Base-by-base conservation (phyloP, 2,329 filamentous ascomycete species). In the Sporothrix brasiliensis region DNA sequence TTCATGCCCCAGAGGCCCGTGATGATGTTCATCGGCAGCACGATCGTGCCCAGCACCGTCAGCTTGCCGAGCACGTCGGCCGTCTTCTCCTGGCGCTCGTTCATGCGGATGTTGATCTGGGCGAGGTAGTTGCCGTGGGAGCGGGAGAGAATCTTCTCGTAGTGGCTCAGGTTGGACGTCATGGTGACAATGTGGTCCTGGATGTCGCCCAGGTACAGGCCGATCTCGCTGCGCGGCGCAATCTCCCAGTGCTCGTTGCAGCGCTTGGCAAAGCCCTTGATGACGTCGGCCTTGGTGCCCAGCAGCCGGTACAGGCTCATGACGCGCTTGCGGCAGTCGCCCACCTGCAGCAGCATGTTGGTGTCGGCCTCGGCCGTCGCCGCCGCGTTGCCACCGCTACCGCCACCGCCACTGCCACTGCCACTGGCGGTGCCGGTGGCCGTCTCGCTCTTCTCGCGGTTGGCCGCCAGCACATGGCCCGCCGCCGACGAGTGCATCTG, bases 1-100 rank as follows among this genome's bases (percentile, higher is more conserved):
- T 99, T 99, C 94, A 98, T 98, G 67, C 94, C 95, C 94, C 94
- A 99, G 76, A 98, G 89, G 75, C 95, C 95, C 2, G 95, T 98
- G 76, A 99, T 94, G 78, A 99, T 97, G 79, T 99, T 99, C 94
- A 99, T 97, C 13, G 95, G 95, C 70, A 99, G 83, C 3, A 99
- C 94, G 75, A 99, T 98, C 6, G 95, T 99, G 74, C 95, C 95
- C 0, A 99, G 85, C 0, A 99, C 95, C 0, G 95, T 98, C 72
- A 99, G 86, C 80, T 95, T 97, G 73, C 94, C 94, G 14, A 99
- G 87, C 1, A 97, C 93, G 78, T 99, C 94, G 53, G 93, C 93
- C 1, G 95, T 99, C 81, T 96, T 90, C 79, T 99, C 94, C 79
- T 96, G 92, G 61, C 95, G 90, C 83, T 98, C 94, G 80, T 97